Evolutionary conservation across 2,329 filamentous ascomycete genomes (phyloP), one percentile per base, ranked within the genome.

Genomic region (Colletotrichum tropicicola): DNA sequence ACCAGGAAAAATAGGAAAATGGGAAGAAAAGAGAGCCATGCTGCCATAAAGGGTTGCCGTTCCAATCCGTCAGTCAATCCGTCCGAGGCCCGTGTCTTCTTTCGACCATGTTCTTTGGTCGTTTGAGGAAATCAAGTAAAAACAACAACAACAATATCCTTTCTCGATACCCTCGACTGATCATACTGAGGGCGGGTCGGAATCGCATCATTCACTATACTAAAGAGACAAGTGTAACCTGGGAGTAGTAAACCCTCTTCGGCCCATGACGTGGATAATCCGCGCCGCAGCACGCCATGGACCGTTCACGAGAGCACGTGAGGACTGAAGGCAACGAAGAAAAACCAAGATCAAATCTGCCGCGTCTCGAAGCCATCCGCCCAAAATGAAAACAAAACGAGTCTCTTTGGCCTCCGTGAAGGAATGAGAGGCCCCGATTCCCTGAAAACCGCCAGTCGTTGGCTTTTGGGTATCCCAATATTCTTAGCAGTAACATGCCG

Each of bases 391-490:
- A 52, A 21, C 25, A 52, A 28, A 45, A 39, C 51, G 37, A 43
- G 32, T 21, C 19, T 21, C 19, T 32, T 12, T 52, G 27, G 28
- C 39, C 35, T 44, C 45, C 10, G 32, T 32, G 37, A 32, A 39
- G 23, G 12, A 51, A 9, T n/a, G 43, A 35, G 28, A 52, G 27
- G 49, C 32, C 43, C 12, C 25, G 28, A 43, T 17, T 37, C 27
- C 32, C 43, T 45, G 39, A 55, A 44, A 55, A 61, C 37, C 35
- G 61, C 61, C 61, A 56, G 6, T 54, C 37, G 19, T 57, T 65
- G 61, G 57, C 57, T 51, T 65, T 65, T 65, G 61, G 57, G 61
- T 65, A 65, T 65, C 57, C 61, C 57, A 39, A 49, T 61, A 30
- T 55, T 52, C 49, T 61, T 61, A 44, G 44, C 59, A 45, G 43